Percentiles rank a stretch among this genome's conserved stretches.
phyloP scores from a whole-genome alignment of 306 rosid species.

The Quercus engelmannii region DNA sequence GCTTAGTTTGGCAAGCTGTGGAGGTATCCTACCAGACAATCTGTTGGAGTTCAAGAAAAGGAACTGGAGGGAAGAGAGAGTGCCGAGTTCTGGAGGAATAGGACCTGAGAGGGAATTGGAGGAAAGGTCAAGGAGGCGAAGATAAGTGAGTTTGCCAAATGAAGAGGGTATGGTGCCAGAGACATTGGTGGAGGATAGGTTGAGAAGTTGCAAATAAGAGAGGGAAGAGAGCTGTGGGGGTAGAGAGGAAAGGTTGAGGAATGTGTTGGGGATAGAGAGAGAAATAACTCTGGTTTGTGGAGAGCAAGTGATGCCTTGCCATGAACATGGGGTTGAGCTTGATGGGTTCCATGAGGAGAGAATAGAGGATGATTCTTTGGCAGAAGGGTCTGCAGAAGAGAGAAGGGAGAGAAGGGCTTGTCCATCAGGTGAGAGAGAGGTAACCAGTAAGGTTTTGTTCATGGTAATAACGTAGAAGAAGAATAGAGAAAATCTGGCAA shows the following conservation, averaged over 20 bases:
- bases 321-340: conserved; percentile 81
- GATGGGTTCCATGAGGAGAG: conserved; percentile 86
- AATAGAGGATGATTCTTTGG: conserved; percentile 50
- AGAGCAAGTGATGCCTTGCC: conserved; percentile 85
- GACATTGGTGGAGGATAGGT: conserved; percentile 83
- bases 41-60: conserved; percentile 76
- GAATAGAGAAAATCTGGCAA: conserved; percentile 23
- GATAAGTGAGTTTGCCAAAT: conserved; percentile 66
- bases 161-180: conserved; percentile 82
- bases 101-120: conserved; percentile 74
- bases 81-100: conserved; percentile 72
- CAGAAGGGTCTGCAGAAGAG: conserved; percentile 35
- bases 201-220: conserved; percentile 82
- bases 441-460: conserved; percentile 25
- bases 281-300: conserved; percentile 87
- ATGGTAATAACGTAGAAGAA: conserved; percentile 32
- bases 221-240: conserved; percentile 74
- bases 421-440: conserved; percentile 80
- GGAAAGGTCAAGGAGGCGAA: conserved; percentile 82
- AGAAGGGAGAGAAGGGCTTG: conserved; percentile 80
- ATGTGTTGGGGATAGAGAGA: conserved; percentile 67
- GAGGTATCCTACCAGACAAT: conserved; percentile 64
- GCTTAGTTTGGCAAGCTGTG: conserved; percentile 56
- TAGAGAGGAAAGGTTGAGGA: conserved; percentile 68
- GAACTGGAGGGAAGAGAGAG: conserved; percentile 65